Base-by-base conservation (phyloP, 2,329 filamentous ascomycete genomes). In the Tolypocladium ophioglossoides region DNA sequence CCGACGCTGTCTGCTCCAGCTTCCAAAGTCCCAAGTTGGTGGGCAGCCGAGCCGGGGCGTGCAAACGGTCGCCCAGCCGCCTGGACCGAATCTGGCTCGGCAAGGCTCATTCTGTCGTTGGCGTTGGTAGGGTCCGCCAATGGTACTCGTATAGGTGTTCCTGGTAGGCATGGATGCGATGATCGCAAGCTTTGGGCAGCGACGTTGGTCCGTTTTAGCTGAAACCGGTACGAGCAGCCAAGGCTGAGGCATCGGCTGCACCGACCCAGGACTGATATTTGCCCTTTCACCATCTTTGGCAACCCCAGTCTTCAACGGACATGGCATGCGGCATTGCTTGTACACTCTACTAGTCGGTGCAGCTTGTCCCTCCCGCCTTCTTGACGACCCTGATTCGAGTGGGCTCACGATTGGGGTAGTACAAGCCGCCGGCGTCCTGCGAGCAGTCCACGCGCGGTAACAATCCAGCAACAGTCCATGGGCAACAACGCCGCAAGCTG, bases 341-440 rank as follows among this genome's bases (percentile, higher is more conserved):
- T 47, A 20, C 30, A 48, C n/a, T 10, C 40, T 20, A 34, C 32
- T 30, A 27, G 16, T 24, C 32, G 18, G 12, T 50, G 14, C 16
- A n/a, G 20, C 18, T 22, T 41, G 46, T n/a, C 30, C 30, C 32
- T 50, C 8, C 14, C 16, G n/a, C 12, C 24, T 35, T 18, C 27
- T 50, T 24, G 46, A 35, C n/a, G 62, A 57, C 58, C 56, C 55
- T 62, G 55, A 52, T 41, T 46, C 50, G 58, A 53, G 55, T 59
- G 54, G 63, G 56, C 58, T 58, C 55, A 44, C 52, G 52, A 44
- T 57, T 59, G 56, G 60, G 54, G 57, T 60, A 55, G 54, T 56
- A 62, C 59, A 57, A 52, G 54, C 53, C 53, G 50, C 52, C 30
- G 35, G 55, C 51, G 50, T 57, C 30, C 40, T 55, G 51, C 47